Evolutionary conservation across 345 rosid species (phyloP).

Genomic region (Populus alba): DNA sequence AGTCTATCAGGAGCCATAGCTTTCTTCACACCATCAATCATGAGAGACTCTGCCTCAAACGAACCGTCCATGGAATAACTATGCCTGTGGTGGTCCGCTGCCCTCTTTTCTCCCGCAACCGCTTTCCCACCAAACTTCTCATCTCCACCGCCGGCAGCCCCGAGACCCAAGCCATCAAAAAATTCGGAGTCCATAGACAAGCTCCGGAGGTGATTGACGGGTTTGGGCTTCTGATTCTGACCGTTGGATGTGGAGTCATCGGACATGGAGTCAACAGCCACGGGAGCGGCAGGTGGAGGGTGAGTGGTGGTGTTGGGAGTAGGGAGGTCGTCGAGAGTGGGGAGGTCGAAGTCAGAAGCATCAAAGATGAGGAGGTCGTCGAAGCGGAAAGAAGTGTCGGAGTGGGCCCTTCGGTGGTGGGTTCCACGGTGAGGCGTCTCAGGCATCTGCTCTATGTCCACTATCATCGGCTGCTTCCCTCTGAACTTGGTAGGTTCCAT

Average conservation of each 20-base stretch:
- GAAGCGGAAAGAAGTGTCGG: constrained; percentile 81
- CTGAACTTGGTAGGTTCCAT: constrained; percentile 4
- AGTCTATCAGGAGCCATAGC: constrained; percentile 76
- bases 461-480: constrained; percentile 23
- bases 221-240: constrained; percentile 31
- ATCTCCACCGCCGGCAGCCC: constrained; percentile 25
- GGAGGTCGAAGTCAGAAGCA: constrained; percentile 75
- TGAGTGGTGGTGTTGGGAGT: constrained; percentile 29
- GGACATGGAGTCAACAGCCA: constrained; percentile 56
- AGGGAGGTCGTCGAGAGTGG: constrained; percentile 71
- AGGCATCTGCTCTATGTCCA: constrained; percentile 61
- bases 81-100: constrained; percentile 57
- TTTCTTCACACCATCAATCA: constrained; percentile 66
- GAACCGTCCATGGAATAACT: constrained; percentile 89
- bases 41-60: constrained; percentile 55
- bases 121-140: constrained; percentile 39
- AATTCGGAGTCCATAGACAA: constrained; percentile 88
- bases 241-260: constrained; percentile 66
- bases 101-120: constrained; percentile 46
- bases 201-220: constrained; percentile 70
- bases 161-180: constrained; percentile 52
- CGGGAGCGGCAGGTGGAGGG: constrained; percentile 20
- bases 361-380: constrained; percentile 89
- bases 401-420: constrained; percentile 87
- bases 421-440: constrained; percentile 57